Base-by-base conservation (phyloP, 345 rosid species). In the Lagerstroemia speciosa region DNA sequence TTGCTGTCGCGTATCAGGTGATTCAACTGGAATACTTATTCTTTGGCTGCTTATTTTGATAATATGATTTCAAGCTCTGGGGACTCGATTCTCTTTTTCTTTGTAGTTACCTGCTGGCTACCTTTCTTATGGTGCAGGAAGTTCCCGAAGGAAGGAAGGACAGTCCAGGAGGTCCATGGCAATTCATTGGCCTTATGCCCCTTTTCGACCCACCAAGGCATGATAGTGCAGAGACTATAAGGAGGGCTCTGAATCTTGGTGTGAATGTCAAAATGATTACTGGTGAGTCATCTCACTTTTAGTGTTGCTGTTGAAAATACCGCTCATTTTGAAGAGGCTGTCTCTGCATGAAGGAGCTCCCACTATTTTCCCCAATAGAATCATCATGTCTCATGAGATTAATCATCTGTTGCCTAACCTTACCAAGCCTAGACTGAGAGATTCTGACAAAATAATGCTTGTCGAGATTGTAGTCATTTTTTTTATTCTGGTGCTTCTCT, bases 121-220 rank as follows among this genome's bases (percentile, higher is more conserved):
- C 55, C 62, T n/a, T 37, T 34, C 41, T 38, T 64, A 40, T 22
- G 31, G 38, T 45, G 60, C 69, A 94, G 99, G 96, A 91, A 78
- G 98, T 91, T 82, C 99, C 98, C 0, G 98, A 89, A 41, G 89
- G 90, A 57, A 83, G 82, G 41, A 94, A 86, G 76, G 98, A 91
- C 69, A 91, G 99, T 80, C 66, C 88, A 62, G 99, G 98, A 72
- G 93, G 97, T 55, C 96, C 93, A 31, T 94, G 99, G 99, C 96
- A 89, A 75, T 91, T 94, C 77, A 72, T 87, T 58, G 99, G 98
- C 69, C 90, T 94, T 77, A 82, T 94, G 99, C 99, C 99, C 67
- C 98, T 94, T 64, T 94, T 94, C 73, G 99, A 94, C 73, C 99
- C 99, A 41, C 99, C 99, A 26, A 89, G 99, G 79, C 98, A 91